Evolutionary conservation across 2,329 filamentous ascomycete genomes (phyloP).

Genomic region (Ophiognomonia clavigignenti-juglandacearum): DNA sequence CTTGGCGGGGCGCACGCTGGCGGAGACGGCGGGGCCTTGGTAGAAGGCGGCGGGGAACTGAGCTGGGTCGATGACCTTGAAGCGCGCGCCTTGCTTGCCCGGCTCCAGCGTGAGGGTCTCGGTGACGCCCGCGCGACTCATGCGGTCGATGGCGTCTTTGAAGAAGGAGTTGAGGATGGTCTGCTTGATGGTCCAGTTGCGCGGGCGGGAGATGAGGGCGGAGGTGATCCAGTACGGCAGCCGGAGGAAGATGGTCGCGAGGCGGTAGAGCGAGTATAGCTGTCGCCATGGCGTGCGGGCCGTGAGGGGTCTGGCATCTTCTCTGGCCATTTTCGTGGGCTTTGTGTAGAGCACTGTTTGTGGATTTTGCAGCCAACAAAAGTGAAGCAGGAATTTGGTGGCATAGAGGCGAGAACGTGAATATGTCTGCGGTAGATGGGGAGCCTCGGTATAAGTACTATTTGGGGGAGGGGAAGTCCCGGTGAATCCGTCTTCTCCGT

Average conservation of each 20-base stretch:
- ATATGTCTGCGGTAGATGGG: no score
- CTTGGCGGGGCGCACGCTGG: neutral
- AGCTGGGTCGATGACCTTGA: neutral
- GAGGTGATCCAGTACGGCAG: neutral
- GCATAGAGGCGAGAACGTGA: no score
- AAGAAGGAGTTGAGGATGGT: neutral
- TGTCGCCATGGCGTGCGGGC: neutral
- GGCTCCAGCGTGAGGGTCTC: neutral
- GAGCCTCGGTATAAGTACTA: no score
- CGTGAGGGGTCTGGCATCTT: neutral
- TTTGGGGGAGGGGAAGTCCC: no score
- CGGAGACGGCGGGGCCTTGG: neutral
- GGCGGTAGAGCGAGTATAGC: neutral
- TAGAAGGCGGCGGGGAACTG: neutral
- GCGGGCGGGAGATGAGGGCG: conserved; percentile 1
- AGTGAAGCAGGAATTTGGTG: no score
- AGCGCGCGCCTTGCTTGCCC: neutral
- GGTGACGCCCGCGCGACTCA: neutral
- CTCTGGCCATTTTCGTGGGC: neutral
- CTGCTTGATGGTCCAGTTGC: conserved; percentile 3
- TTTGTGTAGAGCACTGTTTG: no score
- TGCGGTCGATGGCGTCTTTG: neutral
- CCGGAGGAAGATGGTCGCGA: neutral
- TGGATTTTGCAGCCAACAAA: no score
- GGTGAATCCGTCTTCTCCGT: no score